phyloP scores from a whole-genome alignment of 129 eudicot genomes.

The Lactuca sativa region DNA sequence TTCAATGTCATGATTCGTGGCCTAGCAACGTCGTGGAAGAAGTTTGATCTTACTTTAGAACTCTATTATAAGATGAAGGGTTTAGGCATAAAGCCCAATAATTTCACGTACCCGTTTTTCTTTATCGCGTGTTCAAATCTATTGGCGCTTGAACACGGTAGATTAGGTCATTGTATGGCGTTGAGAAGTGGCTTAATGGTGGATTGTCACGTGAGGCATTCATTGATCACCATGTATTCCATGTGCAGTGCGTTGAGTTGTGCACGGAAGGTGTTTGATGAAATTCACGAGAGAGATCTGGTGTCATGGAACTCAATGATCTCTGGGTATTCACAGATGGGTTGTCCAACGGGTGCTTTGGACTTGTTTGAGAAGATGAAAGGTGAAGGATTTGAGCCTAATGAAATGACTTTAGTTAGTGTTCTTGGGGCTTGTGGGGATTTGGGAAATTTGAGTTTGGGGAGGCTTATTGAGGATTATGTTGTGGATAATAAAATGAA shows the following conservation, averaged over 20 bases:
- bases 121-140: slow-evolving; percentile 62
- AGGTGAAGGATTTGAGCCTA: slow-evolving; percentile 53
- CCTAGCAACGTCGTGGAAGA: slow-evolving; percentile 56
- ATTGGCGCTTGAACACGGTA: slow-evolving; percentile 43
- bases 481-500: slow-evolving; percentile 44
- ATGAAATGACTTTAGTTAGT: slow-evolving; percentile 72
- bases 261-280: slow-evolving; percentile 77
- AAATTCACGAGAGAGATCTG: slow-evolving; percentile 59
- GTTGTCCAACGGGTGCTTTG: slow-evolving; percentile 54
- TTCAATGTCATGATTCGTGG: slow-evolving; percentile 74
- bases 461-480: slow-evolving; percentile 57
- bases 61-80: slow-evolving; percentile 54
- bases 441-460: slow-evolving; percentile 64
- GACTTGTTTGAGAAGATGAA: slow-evolving; percentile 63
- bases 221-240: slow-evolving; percentile 77
- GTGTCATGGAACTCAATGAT: slow-evolving; percentile 86
- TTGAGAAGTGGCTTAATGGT: slow-evolving; percentile 56
- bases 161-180: slow-evolving; percentile 49
- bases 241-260: slow-evolving; percentile 42
- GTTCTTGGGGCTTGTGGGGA: slow-evolving; percentile 81
- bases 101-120: slow-evolving; percentile 78
- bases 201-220: slow-evolving; percentile 65
- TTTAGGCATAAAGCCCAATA: slow-evolving; percentile 56
- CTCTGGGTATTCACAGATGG: slow-evolving; percentile 66
- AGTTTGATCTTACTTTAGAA: slow-evolving; percentile 44